phyloP scores from a whole-genome alignment of 495 filamentous ascomycete species.

The Daldinia childiae region DNA sequence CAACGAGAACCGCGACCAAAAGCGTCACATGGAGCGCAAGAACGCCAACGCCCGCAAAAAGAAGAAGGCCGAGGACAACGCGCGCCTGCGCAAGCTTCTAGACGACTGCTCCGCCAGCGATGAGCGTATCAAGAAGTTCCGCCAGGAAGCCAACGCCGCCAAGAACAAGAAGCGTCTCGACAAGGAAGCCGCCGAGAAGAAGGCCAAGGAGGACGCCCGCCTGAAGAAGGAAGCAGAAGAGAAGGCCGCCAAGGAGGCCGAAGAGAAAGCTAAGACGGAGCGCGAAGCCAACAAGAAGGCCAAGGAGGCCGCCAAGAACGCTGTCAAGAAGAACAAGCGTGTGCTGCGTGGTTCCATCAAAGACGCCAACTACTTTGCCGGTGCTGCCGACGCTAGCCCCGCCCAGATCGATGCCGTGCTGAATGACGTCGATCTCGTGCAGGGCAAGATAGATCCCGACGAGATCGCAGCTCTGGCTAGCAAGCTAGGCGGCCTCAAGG shows the following conservation, averaged over 20 bases:
- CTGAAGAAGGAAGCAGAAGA: constrained; percentile 81
- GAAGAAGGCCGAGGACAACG: constrained; percentile 98
- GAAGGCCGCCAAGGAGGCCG: constrained; percentile 78
- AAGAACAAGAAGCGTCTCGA: constrained; percentile 94
- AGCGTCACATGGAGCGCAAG: constrained; percentile 96
- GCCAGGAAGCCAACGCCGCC: constrained; percentile 84
- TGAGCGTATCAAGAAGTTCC: constrained; percentile 97
- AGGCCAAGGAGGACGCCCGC: constrained; percentile 79
- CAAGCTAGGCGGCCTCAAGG: constrained; percentile 79
- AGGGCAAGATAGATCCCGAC: constrained; percentile 87
- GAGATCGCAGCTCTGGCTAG: constrained; percentile 82
- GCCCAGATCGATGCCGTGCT: constrained; percentile 81
- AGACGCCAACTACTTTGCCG: constrained; percentile 92
- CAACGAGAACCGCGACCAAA: constrained; percentile 98
- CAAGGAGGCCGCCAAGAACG: constrained; percentile 97
- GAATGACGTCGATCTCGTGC: constrained; percentile 87
- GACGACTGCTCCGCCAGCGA: constrained; percentile 84
- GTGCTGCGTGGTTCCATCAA: constrained; percentile 90
- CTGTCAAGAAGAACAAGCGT: constrained; percentile 99
- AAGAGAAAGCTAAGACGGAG: constrained; percentile 82
- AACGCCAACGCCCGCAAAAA: constrained; percentile 97
- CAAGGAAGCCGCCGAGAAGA: constrained; percentile 89
- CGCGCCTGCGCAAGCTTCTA: constrained; percentile 85
- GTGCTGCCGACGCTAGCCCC: constrained; percentile 70
- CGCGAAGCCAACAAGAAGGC: constrained; percentile 91